Evolutionary conservation across 2,329 filamentous ascomycete species (phyloP).

Genomic region (Fusarium begoniae): DNA sequence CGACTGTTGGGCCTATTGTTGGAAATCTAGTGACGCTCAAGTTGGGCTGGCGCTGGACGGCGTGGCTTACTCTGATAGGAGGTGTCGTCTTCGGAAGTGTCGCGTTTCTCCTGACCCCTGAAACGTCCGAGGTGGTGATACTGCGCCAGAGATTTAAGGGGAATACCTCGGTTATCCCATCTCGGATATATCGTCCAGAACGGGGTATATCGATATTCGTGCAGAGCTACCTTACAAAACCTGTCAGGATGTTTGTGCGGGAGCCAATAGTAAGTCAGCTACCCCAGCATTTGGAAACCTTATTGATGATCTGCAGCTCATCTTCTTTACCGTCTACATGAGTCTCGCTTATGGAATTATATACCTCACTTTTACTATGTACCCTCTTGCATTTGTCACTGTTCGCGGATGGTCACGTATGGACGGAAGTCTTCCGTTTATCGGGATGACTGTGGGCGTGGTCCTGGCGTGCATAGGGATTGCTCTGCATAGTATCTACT

Average conservation of each 20-base stretch:
- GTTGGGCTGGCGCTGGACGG: neutral
- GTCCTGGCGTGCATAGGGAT: neutral
- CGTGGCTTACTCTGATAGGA: neutral
- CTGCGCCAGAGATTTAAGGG: neutral
- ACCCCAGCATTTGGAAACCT: neutral
- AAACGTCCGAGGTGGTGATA: neutral
- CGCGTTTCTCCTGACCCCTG: neutral
- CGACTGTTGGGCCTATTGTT: neutral
- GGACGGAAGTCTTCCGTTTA: neutral
- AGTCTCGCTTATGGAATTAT: neutral
- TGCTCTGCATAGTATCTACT: neutral
- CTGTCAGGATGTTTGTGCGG: neutral
- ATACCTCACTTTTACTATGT: neutral
- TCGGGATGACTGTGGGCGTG: neutral
- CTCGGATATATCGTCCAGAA: neutral
- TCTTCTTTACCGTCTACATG: neutral
- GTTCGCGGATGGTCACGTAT: neutral
- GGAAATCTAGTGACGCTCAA: neutral
- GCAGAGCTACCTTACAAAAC: neutral
- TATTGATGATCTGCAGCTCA: neutral
- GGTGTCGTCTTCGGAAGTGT: neutral
- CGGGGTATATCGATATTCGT: neutral
- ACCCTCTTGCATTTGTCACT: neutral
- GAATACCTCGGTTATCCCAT: neutral
- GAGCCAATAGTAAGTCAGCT: neutral